Base-by-base conservation (phyloP, 192 early-diverging fungal species). In the Bifiguratus adelaidae region DNA sequence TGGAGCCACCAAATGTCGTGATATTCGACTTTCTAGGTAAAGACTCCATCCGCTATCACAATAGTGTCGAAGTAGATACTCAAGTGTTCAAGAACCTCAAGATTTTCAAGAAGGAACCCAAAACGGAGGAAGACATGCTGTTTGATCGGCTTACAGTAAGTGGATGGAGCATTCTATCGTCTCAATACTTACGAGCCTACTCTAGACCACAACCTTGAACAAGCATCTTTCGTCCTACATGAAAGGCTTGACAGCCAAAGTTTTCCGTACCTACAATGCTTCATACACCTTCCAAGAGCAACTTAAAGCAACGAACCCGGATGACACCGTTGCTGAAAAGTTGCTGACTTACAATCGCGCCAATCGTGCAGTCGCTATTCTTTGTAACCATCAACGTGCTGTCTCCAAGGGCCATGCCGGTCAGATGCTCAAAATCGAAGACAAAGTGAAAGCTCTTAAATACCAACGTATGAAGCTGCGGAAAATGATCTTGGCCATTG, bases 201-300 rank as follows among this genome's bases (percentile, higher is more conserved):
- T 43, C 2, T 56, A 89, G 79, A 89, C 93, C 2, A 47, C 76
- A 1, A 50, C 65, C 30, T 67, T 98, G 43, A 98, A 98, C 64
- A 95, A 89, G 65, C 85, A 94, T 56, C 58, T 98, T 45, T 77
- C 79, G 22, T 78, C 51, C 26, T 78, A 85, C 52, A 96, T 95
- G 92, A 67, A 75, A 11, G 92, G 93, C 4, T 62, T 98, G 40
- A 92, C 90, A 4, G 95, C 93, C 37, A 98, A 98, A 62, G 95
- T 98, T 12, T 98, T 98, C 70, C 93, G 95, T 89, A 98, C 95
- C 19, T 95, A 79, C 65, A 98, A 98, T 54, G 95, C 95, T 5
- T 95, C 92, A 12, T 70, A 73, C 49, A 91, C 89, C 2, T 94
- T 95, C 73, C 90, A 95, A 67, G 68, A 88, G 40, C 80, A 98